phyloP scores from a whole-genome alignment of 768 basidiomycete species.

The Paxillus rubicundulus region DNA sequence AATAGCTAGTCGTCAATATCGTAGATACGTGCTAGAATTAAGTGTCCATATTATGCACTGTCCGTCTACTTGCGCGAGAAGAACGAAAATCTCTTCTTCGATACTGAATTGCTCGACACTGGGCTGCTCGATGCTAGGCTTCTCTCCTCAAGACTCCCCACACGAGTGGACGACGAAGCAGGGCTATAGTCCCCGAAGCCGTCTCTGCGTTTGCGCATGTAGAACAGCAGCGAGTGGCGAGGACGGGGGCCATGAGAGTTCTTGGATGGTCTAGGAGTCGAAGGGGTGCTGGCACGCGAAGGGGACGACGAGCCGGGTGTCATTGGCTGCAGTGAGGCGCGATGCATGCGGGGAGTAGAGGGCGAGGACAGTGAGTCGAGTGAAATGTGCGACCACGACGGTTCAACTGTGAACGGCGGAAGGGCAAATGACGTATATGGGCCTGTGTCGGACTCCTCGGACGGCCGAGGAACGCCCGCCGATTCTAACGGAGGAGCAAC shows the following conservation, averaged over 20 bases:
- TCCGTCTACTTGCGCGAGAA: conserved; percentile 31
- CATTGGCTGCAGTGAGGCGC: conserved; percentile 27
- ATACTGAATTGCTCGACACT: neutral
- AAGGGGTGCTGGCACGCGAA: conserved; percentile 32
- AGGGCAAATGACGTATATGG: conserved; percentile 33
- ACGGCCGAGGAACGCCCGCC: conserved; percentile 18
- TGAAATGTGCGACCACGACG: conserved; percentile 19
- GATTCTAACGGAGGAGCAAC: conserved; percentile 24
- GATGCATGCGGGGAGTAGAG: conserved; percentile 22
- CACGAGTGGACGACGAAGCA: conserved; percentile 19
- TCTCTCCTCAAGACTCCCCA: conserved; percentile 12
- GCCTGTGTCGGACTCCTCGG: conserved; percentile 34
- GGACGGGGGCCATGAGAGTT: conserved; percentile 26
- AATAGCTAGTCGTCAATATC: conserved; percentile 8
- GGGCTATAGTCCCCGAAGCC: conserved; percentile 20
- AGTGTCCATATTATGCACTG: conserved; percentile 10
- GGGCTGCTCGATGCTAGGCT: conserved; percentile 1
- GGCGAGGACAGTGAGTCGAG: conserved; percentile 18
- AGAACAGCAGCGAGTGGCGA: conserved; percentile 29
- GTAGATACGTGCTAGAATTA: conserved; percentile 13
- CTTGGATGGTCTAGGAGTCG: conserved; percentile 24
- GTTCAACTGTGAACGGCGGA: conserved; percentile 23
- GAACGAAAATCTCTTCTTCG: conserved; percentile 30
- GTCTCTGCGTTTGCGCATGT: conserved; percentile 29
- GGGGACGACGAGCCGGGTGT: conserved; percentile 30